Percentiles rank a stretch among this genome's conserved stretches.
phyloP scores from a whole-genome alignment of 192 early-diverging fungal species.

The Diversispora epigaea region DNA sequence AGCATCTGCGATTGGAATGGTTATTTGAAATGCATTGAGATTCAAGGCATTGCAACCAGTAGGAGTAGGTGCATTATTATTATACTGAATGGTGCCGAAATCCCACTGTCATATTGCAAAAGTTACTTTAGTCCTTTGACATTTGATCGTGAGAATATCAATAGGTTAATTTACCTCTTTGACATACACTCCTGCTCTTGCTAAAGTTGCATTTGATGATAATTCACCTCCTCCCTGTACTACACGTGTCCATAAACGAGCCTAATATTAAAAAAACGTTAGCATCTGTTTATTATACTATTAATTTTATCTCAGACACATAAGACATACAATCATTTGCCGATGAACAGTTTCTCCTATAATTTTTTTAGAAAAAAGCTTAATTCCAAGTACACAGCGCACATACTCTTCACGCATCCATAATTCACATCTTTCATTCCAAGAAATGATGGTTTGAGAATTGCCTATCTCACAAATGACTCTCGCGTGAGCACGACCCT shows the following conservation, averaged over 20 bases:
- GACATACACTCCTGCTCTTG: not conserved
- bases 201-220: constrained; percentile 7
- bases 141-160: constrained; percentile 1
- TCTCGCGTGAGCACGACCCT: constrained; percentile 1
- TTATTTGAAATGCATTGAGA: not conserved
- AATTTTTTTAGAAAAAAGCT: not conserved
- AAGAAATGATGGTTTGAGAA: not conserved
- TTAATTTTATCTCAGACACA: too few species aligned
- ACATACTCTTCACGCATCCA: constrained; percentile 15
- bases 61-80: not conserved
- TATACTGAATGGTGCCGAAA: not conserved
- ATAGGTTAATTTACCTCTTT: not conserved
- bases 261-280: constrained; percentile 29
- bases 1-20: too few species aligned
- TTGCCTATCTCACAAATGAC: constrained; percentile 13
- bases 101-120: constrained; percentile 22
- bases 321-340: constrained; percentile 16
- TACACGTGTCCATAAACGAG: constrained; percentile 14
- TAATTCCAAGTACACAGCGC: constrained; percentile 23
- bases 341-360: not conserved
- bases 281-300: too few species aligned
- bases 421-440: not conserved
- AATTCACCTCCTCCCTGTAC: not conserved
- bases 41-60: constrained; percentile 16
- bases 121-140: not conserved